Evolutionary conservation across 805 yeast species (phyloP).

Genomic region (Maudiozyma turicensis): DNA sequence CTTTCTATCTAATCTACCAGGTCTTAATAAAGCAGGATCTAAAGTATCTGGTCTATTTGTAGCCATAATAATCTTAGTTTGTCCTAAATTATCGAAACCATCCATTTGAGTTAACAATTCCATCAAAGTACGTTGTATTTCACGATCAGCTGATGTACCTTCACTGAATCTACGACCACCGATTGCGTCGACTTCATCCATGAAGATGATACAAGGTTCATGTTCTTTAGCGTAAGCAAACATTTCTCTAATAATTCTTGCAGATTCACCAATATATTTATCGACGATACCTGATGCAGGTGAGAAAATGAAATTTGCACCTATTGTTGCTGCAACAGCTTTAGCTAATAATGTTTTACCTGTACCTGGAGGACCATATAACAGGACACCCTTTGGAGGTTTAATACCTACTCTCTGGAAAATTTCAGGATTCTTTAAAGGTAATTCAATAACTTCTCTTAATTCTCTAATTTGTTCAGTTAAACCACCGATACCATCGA

Average conservation of each 20-base stretch:
- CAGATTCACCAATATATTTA: constrained; percentile 96
- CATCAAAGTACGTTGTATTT: constrained; percentile 95
- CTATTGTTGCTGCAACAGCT: constrained; percentile 97
- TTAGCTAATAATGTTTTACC: constrained; percentile 94
- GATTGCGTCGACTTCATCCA: constrained; percentile 98
- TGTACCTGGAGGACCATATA: constrained; percentile 98
- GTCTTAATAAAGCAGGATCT: constrained; percentile 94
- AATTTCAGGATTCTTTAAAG: constrained; percentile 92
- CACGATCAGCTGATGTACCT: constrained; percentile 98
- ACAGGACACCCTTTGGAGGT: constrained; percentile 95
- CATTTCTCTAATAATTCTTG: constrained; percentile 94
- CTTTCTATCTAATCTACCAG: constrained; percentile 94
- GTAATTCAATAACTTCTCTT: constrained; percentile 95
- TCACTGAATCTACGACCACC: constrained; percentile 97
- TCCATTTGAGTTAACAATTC: constrained; percentile 97
- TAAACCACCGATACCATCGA: constrained; percentile 92
- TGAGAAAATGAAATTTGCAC: constrained; percentile 95
- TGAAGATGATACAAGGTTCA: constrained; percentile 94
- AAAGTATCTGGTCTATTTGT: constrained; percentile 98
- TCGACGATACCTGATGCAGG: constrained; percentile 98
- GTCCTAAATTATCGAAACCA: constrained; percentile 93
- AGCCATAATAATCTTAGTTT: constrained; percentile 96
- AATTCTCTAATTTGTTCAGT: constrained; percentile 92
- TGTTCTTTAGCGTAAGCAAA: constrained; percentile 96
- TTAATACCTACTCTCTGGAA: constrained; percentile 93